Evolutionary conservation across 495 filamentous ascomycete genomes (phyloP).

Genomic region (Astrocystis sublimbata): DNA sequence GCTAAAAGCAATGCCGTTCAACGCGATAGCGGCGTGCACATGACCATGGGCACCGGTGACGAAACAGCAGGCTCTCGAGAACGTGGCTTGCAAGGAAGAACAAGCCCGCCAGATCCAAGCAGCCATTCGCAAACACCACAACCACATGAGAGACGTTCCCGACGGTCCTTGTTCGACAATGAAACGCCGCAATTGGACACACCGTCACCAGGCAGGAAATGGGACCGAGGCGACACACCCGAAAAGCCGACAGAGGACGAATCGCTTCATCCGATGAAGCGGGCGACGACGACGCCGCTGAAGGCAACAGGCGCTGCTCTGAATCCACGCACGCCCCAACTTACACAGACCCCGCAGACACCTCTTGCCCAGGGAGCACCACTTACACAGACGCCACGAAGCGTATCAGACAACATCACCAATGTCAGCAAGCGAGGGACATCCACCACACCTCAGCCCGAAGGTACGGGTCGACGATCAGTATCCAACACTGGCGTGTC

Average conservation of each 20-base stretch:
- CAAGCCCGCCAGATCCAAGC: constrained; percentile 9
- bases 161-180: constrained; percentile 26
- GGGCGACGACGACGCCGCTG: constrained; percentile 1
- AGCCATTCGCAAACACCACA: constrained; percentile 21
- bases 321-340: neutral
- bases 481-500: constrained; percentile 53
- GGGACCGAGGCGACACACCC: constrained; percentile 10
- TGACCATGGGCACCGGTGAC: constrained; percentile 23
- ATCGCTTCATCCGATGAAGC: constrained; percentile 26
- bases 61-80: neutral
- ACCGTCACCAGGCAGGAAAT: constrained; percentile 17
- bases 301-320: neutral
- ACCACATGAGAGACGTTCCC: constrained; percentile 23
- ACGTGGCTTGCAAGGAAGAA: neutral
- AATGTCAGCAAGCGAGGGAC: constrained; percentile 15
- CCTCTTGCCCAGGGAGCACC: too few species aligned
- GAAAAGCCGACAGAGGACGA: constrained; percentile 18
- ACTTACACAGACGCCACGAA: constrained; percentile 37
- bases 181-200: constrained; percentile 29
- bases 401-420: constrained; percentile 36
- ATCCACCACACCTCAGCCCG: constrained; percentile 32
- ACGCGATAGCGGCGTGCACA: constrained; percentile 56
- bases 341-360: too few species aligned
- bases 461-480: constrained; percentile 41
- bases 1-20: constrained; percentile 33